Base-by-base conservation (phyloP, 2,329 filamentous ascomycete genomes). In the Paraconiothyrium brasiliense region DNA sequence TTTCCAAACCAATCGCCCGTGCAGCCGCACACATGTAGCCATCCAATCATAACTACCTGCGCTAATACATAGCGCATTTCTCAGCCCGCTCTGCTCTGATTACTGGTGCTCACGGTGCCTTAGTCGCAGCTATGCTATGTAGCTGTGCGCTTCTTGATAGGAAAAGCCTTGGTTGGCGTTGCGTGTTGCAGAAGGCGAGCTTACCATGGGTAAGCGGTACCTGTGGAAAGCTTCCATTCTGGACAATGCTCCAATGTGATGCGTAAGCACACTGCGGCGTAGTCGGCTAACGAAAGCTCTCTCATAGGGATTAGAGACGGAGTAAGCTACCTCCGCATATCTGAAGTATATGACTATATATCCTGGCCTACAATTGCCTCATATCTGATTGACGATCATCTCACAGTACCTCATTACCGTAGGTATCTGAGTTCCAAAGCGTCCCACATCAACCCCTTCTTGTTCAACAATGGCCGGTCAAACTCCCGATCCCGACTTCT, bases 381-480 rank as follows among this genome's bases (percentile, higher is more conserved):
- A 6, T 20, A 20, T 20, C 20, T 16, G 2, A n/a, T 41, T 41
- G 14, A 41, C 5, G 4, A 7, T n/a, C 5, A 41, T 41, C 14
- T 41, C 39, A 8, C 39, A 41, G n/a, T 2, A 16, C 35, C 13
- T 16, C 39, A 41, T n/a, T 20, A 20, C 20, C 20, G 20, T 20
- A 20, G 20, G 6, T 30, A 30, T 30, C 27, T 30, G 27, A 30
- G 27, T 30, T 30, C 27, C 4, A 30, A 30, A 30, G 27, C 27
- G 6, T 11, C 72, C 79, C 22, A 74, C 69, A 1, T 70, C 74
- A 2, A 71, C 78, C 80, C 80, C 1, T 68, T 80, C 6, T 67
- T 76, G 0, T 77, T 74, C 24, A 10, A 9, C 49, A 10, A 64
- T 66, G 64, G 52, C 57, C 6, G 62, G 64, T n/a, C 49, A 61